Conservation (phyloP, 2,329 filamentous ascomycete genomes). For the Akanthomyces uredinophilus region DNA sequence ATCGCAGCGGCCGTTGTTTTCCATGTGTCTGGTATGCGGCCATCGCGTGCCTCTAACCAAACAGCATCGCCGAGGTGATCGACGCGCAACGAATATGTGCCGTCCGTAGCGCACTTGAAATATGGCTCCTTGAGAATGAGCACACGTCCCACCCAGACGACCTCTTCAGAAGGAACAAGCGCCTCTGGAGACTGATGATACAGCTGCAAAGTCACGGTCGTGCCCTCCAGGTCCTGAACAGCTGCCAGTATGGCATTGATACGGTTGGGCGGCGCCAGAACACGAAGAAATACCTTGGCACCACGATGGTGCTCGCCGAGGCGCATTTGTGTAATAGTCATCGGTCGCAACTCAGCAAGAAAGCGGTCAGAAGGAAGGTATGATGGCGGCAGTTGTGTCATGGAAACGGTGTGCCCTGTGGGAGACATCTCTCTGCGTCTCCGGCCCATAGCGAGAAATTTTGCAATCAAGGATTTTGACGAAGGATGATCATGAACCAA, state of each 20-base stretch:
- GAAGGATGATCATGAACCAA: background rate
- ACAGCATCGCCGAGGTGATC: constrained; percentile 49
- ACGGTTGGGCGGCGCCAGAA: constrained; percentile 18
- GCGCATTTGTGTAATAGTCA: background rate
- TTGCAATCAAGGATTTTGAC: background rate
- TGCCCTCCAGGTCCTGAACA: constrained; percentile 35
- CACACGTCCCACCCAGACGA: constrained; percentile 29
- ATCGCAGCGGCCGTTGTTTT: constrained; percentile 11
- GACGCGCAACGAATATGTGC: constrained; percentile 40
- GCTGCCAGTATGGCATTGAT: constrained; percentile 24
- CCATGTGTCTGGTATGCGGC: constrained; percentile 37
- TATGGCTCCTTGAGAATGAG: constrained; percentile 51
- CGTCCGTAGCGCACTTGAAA: constrained; percentile 36
- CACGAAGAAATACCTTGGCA: constrained; percentile 17
- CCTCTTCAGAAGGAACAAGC: constrained; percentile 27
- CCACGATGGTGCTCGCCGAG: constrained; percentile 16
- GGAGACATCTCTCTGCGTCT: background rate
- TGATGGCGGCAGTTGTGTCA: background rate
- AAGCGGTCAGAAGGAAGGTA: background rate
- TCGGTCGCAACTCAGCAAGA: background rate
- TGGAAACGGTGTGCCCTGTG: background rate
- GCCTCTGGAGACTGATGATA: constrained; percentile 37
- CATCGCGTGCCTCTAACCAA: constrained; percentile 30
- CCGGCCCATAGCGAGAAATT: background rate
- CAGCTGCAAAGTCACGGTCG: constrained; percentile 32